A percentile compares a stretch with the other conserved stretches of the same genome.
Evolutionary conservation across 768 basidiomycete species (phyloP).

Genomic region (Clitopilus hobsonii): DNA sequence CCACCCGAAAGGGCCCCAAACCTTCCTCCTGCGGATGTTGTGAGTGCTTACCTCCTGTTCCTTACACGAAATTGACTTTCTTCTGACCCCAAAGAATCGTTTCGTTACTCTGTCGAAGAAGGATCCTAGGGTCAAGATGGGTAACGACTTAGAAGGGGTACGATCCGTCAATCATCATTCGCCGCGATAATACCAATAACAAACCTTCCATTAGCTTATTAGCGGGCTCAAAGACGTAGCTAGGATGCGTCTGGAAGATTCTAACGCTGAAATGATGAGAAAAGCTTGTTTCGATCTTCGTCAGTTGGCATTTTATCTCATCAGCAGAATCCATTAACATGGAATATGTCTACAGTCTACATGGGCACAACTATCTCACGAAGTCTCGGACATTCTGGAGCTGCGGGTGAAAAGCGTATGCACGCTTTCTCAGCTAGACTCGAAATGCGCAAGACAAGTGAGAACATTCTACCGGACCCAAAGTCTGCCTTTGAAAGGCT

Average conservation of each 20-base stretch:
- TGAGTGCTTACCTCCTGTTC: neutral
- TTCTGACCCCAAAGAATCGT: neutral
- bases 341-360: too few species aligned
- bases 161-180: too few species aligned
- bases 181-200: too few species aligned
- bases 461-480: too few species aligned
- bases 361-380: too few species aligned
- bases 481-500: too few species aligned
- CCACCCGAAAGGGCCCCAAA: too few species aligned
- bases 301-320: neutral
- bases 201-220: neutral
- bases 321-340: neutral
- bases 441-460: too few species aligned
- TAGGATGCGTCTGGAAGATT: neutral
- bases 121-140: neutral
- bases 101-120: neutral
- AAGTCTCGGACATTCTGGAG: too few species aligned
- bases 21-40: neutral
- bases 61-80: neutral
- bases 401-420: too few species aligned
- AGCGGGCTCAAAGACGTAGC: neutral
- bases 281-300: neutral
- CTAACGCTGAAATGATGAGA: neutral
- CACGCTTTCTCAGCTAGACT: too few species aligned
- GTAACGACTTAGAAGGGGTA: neutral